These are phyloP conservation scores for Fraxinus velutina DNA, from an alignment of 305 asterid species.

Conservation along the genomic window DNA sequence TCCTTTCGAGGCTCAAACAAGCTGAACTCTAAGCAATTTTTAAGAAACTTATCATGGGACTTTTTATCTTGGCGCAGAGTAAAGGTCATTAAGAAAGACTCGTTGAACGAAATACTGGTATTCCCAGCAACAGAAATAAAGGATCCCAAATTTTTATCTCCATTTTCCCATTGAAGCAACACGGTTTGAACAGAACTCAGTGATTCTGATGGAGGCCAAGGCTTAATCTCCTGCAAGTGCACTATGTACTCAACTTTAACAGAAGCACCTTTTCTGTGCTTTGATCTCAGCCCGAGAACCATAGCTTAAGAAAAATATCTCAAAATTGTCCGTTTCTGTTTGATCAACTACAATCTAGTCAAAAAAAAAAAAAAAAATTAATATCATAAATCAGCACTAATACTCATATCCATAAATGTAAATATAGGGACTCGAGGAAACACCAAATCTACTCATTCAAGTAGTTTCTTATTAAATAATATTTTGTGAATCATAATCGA, in stretches of 20 bases:
- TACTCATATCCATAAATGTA: background rate
- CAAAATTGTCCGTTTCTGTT: conserved; percentile 6
- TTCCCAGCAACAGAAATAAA: conserved; percentile 54
- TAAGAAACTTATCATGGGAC: conserved; percentile 43
- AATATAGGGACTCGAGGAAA: background rate
- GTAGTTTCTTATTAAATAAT: background rate
- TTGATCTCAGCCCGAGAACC: conserved; percentile 80
- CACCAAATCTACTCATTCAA: background rate
- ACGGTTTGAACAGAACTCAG: conserved; percentile 60
- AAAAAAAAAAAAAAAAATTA: background rate
- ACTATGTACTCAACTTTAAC: conserved; percentile 50
- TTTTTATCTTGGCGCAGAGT: conserved; percentile 48
- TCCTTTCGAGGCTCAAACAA: conserved; percentile 70
- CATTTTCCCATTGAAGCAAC: conserved; percentile 74
- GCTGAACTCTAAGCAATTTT: conserved; percentile 65
- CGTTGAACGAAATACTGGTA: conserved; percentile 52
- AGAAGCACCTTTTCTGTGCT: conserved; percentile 49
- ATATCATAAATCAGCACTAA: background rate
- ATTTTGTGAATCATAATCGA: background rate
- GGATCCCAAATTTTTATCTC: conserved; percentile 58
- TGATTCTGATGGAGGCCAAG: conserved; percentile 89
- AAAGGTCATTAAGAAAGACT: conserved; percentile 55
- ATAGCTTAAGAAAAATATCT: conserved; percentile 25
- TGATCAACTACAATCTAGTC: conserved; percentile 22
- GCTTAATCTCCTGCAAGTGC: conserved; percentile 61